phyloP scores from a whole-genome alignment of 345 rosid genomes.

The Melaleuca alternifolia region DNA sequence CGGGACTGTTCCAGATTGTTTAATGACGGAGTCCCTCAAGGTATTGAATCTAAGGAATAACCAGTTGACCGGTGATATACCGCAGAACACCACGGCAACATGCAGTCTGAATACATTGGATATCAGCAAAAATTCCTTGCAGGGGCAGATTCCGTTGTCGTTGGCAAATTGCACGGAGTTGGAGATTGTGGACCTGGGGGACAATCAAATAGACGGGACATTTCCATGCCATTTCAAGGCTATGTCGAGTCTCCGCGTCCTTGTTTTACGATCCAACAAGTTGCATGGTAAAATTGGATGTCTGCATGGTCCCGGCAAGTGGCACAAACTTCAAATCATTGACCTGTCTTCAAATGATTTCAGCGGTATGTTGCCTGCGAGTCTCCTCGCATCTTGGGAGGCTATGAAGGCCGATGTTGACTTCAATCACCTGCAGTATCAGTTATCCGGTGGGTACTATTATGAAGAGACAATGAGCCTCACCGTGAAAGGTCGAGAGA shows the following conservation, averaged over 20 bases:
- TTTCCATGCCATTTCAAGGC: slow-evolving; percentile 26
- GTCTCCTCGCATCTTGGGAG: neutral
- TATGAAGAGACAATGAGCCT: slow-evolving; percentile 15
- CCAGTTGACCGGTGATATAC: neutral
- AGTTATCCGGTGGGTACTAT: neutral
- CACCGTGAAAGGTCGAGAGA: slow-evolving; percentile 21
- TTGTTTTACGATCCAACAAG: slow-evolving; percentile 19
- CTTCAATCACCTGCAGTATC: neutral
- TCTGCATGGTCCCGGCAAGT: neutral
- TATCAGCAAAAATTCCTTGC: slow-evolving; percentile 19
- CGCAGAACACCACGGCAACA: neutral
- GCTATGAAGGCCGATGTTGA: slow-evolving; percentile 1
- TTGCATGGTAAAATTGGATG: slow-evolving; percentile 24
- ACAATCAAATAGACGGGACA: slow-evolving; percentile 11
- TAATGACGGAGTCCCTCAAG: neutral
- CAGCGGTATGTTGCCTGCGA: neutral
- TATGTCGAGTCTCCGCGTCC: slow-evolving; percentile 18
- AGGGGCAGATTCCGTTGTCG: slow-evolving; percentile 20
- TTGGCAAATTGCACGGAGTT: slow-evolving; percentile 11
- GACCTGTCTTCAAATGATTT: slow-evolving; percentile 31
- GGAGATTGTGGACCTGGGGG: slow-evolving; percentile 29
- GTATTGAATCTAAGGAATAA: neutral
- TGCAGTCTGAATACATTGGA: slow-evolving; percentile 18
- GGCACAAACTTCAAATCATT: slow-evolving; percentile 28
- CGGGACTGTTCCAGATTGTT: neutral